phyloP scores from a whole-genome alignment of 2,329 filamentous ascomycete genomes.

The Dactylonectria macrodidyma region DNA sequence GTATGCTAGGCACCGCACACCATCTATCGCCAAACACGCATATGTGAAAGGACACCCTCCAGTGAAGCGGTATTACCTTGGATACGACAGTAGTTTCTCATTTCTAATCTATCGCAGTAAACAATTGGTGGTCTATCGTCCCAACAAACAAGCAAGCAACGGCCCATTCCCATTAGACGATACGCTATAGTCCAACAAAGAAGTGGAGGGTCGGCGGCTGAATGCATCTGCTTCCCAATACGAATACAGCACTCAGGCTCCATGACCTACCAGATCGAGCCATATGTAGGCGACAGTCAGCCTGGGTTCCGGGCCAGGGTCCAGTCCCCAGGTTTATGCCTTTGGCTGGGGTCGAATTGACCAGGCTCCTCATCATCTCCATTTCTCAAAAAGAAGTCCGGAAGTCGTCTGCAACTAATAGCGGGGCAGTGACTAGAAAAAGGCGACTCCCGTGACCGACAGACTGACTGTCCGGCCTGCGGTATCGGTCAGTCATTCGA shows the following conservation, averaged over 20 bases:
- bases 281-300: not conserved
- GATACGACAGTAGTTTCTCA: slow-evolving; percentile 13
- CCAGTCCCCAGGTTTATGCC: slow-evolving; percentile 12
- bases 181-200: not conserved
- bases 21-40: not conserved
- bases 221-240: slow-evolving; percentile 15
- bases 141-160: slow-evolving; percentile 21
- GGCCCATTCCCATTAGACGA: slow-evolving; percentile 8
- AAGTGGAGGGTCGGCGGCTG: slow-evolving; percentile 7
- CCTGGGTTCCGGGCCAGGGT: not conserved
- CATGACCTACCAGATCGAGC: slow-evolving; percentile 16
- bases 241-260: slow-evolving; percentile 27
- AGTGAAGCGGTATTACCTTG: not conserved
- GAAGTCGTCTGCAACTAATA: slow-evolving; percentile 10
- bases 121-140: slow-evolving; percentile 18
- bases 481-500: slow-evolving; percentile 24
- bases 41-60: not conserved
- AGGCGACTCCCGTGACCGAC: slow-evolving; percentile 4
- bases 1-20: not conserved
- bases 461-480: slow-evolving; percentile 1
- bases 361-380: not conserved
- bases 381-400: not conserved
- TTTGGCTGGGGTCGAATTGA: not conserved
- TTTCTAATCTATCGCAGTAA: not conserved
- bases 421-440: not conserved